These are phyloP conservation scores for Macrolepiota albuminosa DNA, from an alignment of 768 basidiomycete genomes.

Conservation along the genomic window DNA sequence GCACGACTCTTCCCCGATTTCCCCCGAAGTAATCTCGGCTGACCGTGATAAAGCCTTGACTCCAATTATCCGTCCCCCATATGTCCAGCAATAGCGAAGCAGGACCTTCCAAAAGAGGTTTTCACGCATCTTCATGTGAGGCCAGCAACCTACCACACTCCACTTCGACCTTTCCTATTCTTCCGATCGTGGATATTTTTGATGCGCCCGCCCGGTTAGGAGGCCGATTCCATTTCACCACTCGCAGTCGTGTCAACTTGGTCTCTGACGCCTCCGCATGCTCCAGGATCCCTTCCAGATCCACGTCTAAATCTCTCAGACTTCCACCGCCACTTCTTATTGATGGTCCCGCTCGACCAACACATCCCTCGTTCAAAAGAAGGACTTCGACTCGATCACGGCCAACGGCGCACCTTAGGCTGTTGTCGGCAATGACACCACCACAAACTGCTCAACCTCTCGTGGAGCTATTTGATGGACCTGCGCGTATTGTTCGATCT, in stretches of 20 bases:
- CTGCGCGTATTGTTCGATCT: neutral
- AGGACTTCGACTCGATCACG: neutral
- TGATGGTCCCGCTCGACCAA: neutral
- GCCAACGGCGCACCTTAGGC: neutral
- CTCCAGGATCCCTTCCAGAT: neutral
- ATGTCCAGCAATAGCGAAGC: neutral
- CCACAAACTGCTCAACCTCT: neutral
- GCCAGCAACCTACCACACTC: neutral
- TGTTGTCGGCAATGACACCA: neutral
- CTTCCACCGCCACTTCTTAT: neutral
- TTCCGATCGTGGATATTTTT: neutral
- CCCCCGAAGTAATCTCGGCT: neutral
- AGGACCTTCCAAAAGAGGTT: neutral
- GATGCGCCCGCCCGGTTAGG: neutral
- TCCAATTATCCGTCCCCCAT: neutral
- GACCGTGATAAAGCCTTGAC: neutral
- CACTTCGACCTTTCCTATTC: neutral
- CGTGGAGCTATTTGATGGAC: neutral
- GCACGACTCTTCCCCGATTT: neutral
- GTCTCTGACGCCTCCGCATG: neutral
- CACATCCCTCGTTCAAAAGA: neutral
- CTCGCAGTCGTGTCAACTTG: neutral
- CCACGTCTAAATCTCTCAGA: neutral
- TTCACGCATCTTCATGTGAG: neutral
- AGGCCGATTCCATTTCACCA: neutral